phyloP scores from a whole-genome alignment of 805 yeast species.

The Dipodascus albidus region DNA sequence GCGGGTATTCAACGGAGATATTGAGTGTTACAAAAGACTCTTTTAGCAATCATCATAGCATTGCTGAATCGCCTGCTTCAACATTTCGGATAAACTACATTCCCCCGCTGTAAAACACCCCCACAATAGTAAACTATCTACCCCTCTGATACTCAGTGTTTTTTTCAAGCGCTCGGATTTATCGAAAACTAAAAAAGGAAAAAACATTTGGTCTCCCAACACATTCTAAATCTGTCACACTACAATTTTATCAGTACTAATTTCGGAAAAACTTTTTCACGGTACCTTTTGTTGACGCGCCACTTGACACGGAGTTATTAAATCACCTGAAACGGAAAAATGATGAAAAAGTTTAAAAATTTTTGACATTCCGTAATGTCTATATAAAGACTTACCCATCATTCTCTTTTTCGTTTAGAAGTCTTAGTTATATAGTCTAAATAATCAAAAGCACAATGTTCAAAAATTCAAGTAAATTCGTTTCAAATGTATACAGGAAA shows the following conservation, averaged over 20 bases:
- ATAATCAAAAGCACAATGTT: neutral
- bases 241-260: no score
- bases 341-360: neutral
- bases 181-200: neutral
- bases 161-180: no score
- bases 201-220: neutral
- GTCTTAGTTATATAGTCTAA: no score
- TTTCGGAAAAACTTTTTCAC: neutral
- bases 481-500: neutral
- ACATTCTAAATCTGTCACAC: no score
- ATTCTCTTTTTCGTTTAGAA: neutral
- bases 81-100: neutral
- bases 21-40: neutral
- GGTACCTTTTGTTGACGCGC: neutral
- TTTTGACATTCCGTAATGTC: neutral
- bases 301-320: neutral
- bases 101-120: neutral
- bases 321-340: neutral
- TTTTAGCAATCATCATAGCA: neutral
- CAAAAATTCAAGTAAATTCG: neutral
- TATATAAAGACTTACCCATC: neutral
- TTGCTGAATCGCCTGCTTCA: neutral
- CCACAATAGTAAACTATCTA: neutral
- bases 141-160: neutral
- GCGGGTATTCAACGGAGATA: no score